phyloP scores from a whole-genome alignment of 345 rosid species.

The Lepidium sativum region DNA sequence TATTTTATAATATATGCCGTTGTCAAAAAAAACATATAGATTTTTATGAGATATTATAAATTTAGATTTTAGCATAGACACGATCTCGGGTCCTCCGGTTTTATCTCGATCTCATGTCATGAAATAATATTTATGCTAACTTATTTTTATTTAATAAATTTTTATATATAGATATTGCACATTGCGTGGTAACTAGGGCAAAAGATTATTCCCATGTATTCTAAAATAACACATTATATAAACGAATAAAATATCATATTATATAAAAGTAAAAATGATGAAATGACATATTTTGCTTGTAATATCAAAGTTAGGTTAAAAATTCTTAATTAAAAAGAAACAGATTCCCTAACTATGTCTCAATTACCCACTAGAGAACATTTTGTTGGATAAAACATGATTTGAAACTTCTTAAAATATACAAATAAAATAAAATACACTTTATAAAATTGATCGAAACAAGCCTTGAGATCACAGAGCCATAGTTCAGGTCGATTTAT shows the following conservation, averaged over 20 bases:
- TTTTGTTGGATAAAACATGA: neutral
- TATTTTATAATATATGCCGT: too few species aligned
- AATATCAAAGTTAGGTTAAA: neutral
- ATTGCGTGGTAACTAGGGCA: conserved; percentile 21
- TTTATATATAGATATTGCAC: neutral
- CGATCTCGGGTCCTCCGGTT: conserved; percentile 25
- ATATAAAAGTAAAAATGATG: too few species aligned
- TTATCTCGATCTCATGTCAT: conserved; percentile 20
- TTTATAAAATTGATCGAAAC: neutral
- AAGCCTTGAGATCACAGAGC: neutral
- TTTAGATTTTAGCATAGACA: conserved; percentile 26
- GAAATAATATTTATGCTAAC: neutral
- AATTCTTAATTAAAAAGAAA: neutral
- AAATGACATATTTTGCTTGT: too few species aligned
- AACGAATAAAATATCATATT: too few species aligned
- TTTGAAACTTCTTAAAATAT: neutral
- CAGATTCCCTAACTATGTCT: neutral
- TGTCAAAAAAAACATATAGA: neutral
- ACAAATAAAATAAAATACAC: too few species aligned
- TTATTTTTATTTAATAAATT: neutral
- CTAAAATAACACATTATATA: too few species aligned
- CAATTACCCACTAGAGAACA: neutral
- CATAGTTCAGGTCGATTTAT: neutral
- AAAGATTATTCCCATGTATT: conserved; percentile 12
- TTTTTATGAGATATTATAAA: neutral